Percentiles rank a stretch among this genome's conserved stretches.
Conservation (phyloP, 2,329 filamentous ascomycete species). For the Xylaria multiplex region DNA sequence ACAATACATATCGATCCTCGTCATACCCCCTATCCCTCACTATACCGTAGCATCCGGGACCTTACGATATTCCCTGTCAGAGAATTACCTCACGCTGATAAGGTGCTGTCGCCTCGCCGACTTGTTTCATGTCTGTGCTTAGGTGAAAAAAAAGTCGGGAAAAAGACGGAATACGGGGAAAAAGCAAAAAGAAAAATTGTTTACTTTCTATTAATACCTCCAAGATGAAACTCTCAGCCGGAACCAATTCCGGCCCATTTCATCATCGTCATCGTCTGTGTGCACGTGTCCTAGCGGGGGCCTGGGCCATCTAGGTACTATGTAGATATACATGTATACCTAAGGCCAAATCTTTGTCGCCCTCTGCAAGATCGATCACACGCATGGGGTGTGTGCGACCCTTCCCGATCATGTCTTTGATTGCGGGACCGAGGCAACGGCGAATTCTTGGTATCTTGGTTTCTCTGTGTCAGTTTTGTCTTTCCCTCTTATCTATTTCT, state of each 20-base stretch:
- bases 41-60: background rate
- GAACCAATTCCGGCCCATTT: slow-evolving; percentile 2
- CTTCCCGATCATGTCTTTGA: slow-evolving; percentile 19
- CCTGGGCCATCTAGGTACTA: too few species aligned
- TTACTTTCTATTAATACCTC: background rate
- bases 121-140: slow-evolving; percentile 19
- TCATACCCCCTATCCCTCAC: background rate
- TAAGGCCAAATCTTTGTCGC: background rate
- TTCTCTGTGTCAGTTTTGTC: background rate
- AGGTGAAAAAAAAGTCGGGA: background rate
- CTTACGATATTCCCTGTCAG: background rate
- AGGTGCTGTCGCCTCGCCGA: slow-evolving; percentile 10
- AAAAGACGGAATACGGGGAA: background rate
- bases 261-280: background rate
- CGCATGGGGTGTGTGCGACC: slow-evolving; percentile 17
- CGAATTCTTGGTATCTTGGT: background rate
- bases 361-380: slow-evolving; percentile 34
- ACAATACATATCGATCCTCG: background rate
- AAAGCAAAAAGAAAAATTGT: background rate
- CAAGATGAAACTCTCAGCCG: background rate
- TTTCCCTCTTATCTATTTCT: background rate
- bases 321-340: background rate
- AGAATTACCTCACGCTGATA: background rate
- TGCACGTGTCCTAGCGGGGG: background rate
- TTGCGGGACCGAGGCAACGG: slow-evolving; percentile 31